Base-by-base conservation (phyloP, 2,329 filamentous ascomycete genomes). In the Monosporascus sp. region DNA sequence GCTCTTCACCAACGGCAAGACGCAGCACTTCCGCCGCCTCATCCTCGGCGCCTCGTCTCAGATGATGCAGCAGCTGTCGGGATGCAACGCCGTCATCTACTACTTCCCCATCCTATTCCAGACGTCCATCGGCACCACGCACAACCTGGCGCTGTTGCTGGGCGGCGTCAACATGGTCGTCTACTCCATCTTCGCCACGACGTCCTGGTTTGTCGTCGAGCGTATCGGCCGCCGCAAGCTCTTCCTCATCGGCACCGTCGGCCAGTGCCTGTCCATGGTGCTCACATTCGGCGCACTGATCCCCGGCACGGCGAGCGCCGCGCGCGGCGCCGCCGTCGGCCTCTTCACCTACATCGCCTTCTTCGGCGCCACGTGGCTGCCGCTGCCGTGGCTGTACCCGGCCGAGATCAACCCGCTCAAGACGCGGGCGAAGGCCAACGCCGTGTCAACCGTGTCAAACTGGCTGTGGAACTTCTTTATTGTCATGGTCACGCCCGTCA, bases 321-420 rank as follows among this genome's bases (percentile, higher is more conserved):
- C 85, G 2, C 88, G 86, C 63, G 85, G 85, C 31, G 83, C 85
- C 1, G 83, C 83, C 1, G 83, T 86, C 7, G 84, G 84, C 55
- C 69, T 88, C 9, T 88, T 88, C 69, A 77, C 82, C 4, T 88
- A 86, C 68, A 88, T 87, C 62, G 82, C 82, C 6, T 84, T 83
- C 56, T 88, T 87, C 60, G 85, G 84, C 37, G 83, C 83, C 0
- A 84, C 81, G 1, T 85, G 82, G 77, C 67, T 86, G 8, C 82
- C 83, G 17, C 73, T 85, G 22, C 83, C 83, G 1, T 86, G 82
- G 82, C 61, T 81, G 49, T 79, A 78, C 58, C 74, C 80, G 1
- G 78, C 80, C 42, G 76, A 81, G 58, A 72, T 82, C 59, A 80
- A 80, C 63, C 74, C 75, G 1, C 67, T 78, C 37, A 72, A 74